phyloP scores from a whole-genome alignment of 169 alveolate species.

The Sarcocystis neurona region DNA sequence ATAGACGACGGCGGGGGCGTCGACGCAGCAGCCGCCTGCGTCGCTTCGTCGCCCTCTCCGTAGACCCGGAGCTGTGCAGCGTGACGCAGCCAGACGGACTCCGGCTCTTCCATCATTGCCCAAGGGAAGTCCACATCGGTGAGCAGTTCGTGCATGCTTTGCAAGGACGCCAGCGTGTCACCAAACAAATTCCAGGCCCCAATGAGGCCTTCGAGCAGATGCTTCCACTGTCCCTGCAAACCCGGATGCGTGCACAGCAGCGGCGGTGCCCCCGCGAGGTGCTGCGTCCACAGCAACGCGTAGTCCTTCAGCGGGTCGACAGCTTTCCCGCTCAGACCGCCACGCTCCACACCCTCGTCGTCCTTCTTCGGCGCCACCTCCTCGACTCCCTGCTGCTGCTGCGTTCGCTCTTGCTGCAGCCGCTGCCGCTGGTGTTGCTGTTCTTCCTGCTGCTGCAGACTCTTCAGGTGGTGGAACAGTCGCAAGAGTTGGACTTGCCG shows the following conservation, averaged over 20 bases:
- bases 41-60: too few species aligned
- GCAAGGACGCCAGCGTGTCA: conserved; percentile 3
- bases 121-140: conserved; percentile 1
- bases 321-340: background rate
- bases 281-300: background rate
- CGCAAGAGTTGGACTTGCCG: conserved; percentile 1
- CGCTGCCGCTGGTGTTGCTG: background rate
- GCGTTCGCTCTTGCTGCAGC: background rate
- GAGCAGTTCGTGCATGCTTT: conserved; percentile 14
- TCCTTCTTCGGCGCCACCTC: background rate
- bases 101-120: conserved; percentile 22
- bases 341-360: background rate
- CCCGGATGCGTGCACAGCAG: background rate
- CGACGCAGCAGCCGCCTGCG: too few species aligned
- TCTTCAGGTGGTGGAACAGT: background rate
- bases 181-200: conserved; percentile 9
- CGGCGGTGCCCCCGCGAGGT: conserved; percentile 11
- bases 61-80: too few species aligned
- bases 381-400: background rate
- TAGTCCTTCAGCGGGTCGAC: background rate
- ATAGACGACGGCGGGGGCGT: too few species aligned
- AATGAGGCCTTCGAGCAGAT: background rate
- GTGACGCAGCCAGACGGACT: conserved; percentile 23
- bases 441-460: background rate
- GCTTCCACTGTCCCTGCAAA: conserved; percentile 16